Evolutionary conservation across 2,329 filamentous ascomycete genomes (phyloP).

Genomic region (Nakataea oryzae): DNA sequence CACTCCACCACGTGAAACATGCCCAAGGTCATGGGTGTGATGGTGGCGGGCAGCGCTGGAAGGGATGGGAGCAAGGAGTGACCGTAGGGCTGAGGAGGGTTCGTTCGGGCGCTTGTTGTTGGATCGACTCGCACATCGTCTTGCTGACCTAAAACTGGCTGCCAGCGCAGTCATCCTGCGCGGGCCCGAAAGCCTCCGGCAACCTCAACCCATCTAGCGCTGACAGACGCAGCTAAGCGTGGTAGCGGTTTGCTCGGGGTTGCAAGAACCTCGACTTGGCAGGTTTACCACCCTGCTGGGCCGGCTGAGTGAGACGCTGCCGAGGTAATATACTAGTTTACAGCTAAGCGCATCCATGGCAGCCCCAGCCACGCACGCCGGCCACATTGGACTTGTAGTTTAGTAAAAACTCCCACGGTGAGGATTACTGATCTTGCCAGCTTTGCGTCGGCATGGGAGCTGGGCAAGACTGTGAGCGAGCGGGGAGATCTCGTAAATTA

Average conservation of each 20-base stretch:
- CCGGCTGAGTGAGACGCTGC: background rate
- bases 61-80: no score
- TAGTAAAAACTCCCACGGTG: background rate
- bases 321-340: no score
- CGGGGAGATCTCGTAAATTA: background rate
- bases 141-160: background rate
- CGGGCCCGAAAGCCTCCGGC: background rate
- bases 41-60: no score
- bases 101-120: background rate
- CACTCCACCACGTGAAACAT: no score
- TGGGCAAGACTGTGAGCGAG: background rate
- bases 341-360: no score
- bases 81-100: no score
- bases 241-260: background rate
- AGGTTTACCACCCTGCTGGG: background rate
- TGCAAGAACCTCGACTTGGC: background rate
- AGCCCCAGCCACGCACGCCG: background rate
- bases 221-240: background rate
- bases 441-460: background rate
- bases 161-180: background rate
- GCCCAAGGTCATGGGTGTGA: no score
- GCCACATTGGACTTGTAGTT: background rate
- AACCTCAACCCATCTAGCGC: background rate
- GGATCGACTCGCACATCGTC: background rate
- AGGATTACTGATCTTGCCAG: background rate